Evolutionary conservation across 2,329 filamentous ascomycete genomes (phyloP), one percentile per base, ranked within the genome.

Genomic region (Ophiobolus disseminans): DNA sequence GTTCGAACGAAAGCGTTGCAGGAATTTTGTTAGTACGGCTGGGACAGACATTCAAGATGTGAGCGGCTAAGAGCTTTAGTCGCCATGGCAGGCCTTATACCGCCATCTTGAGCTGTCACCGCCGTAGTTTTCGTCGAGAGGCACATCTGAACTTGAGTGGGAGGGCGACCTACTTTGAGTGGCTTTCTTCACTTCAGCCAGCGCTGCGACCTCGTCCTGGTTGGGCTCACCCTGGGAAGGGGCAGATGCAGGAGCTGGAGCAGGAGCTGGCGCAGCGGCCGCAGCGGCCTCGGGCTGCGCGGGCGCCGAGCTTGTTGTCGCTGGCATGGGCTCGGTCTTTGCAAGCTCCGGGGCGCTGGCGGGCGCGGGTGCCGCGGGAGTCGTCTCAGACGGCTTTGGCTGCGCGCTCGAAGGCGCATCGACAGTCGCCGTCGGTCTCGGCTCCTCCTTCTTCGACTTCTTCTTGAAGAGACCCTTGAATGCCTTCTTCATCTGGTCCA

Each of bases 381-480:
- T 60, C 13, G 72, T 70, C 54, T 72, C 69, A 44, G 60, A 72
- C 30, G 70, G 68, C 55, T 67, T 67, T 21, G 55, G 21, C 16
- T 56, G 45, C 34, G 64, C 58, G 10, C 63, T 55, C 28, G 64
- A 53, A 26, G 67, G 57, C 35, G 61, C 47, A 21, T 63, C 57
- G 17, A 61, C 45, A 16, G 63, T 45, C n/a, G 67, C 60, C 25
- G 69, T 60, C 21, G 66, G 59, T 10, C 60, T 51, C 23, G 66
- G 49, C 47, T 58, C 55, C 31, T 61, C 57, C 50, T 68, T 65
- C 63, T 70, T 68, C 28, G 65, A 50, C 57, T 68, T 69, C 61
- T 69, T 69, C 53, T 58, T 68, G 54, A 74, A 73, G 50, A 73
- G 50, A 48, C 64, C 57, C 62, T 72, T 74, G 56, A 73, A 62